phyloP scores from a whole-genome alignment of 164 flowering plant species.

The Platanus orientalis region DNA sequence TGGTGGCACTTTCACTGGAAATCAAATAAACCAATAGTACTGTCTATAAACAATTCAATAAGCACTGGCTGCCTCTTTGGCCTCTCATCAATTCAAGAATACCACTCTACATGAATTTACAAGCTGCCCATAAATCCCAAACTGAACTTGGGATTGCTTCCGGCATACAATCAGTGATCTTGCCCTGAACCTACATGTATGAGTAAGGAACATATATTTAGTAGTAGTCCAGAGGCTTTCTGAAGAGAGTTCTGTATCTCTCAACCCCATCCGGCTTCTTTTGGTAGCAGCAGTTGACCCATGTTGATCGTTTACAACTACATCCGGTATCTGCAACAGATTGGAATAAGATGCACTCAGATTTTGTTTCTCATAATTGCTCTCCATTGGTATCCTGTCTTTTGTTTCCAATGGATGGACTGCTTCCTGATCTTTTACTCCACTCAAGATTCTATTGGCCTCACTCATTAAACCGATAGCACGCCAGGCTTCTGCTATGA shows the following conservation, averaged over 20 bases:
- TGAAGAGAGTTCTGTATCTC: conserved; percentile 22
- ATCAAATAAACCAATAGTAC: background rate
- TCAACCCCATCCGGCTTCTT: conserved; percentile 29
- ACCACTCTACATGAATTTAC: conserved; percentile 32
- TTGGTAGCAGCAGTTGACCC: conserved; percentile 15
- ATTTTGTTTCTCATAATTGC: conserved; percentile 25
- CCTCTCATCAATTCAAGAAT: conserved; percentile 24
- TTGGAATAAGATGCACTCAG: conserved; percentile 20
- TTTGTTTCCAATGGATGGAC: conserved; percentile 1
- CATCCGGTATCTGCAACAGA: conserved; percentile 20
- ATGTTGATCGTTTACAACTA: conserved; percentile 17
- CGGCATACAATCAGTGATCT: conserved; percentile 27
- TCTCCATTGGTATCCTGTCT: conserved; percentile 14
- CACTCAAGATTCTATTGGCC: conserved; percentile 40
- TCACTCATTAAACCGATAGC: conserved; percentile 51
- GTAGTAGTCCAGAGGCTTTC: conserved; percentile 26
- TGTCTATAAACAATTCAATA: background rate
- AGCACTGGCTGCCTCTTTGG: background rate
- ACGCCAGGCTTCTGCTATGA: conserved; percentile 73
- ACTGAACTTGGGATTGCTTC: conserved; percentile 28
- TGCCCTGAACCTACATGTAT: conserved; percentile 22
- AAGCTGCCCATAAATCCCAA: conserved; percentile 21
- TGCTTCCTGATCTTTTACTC: conserved; percentile 7
- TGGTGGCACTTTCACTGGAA: background rate
- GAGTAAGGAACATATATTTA: conserved; percentile 24